These are phyloP conservation scores for Pyrus hybrid DNA, from an alignment of 331 rosid species.

Conservation along the genomic window DNA sequence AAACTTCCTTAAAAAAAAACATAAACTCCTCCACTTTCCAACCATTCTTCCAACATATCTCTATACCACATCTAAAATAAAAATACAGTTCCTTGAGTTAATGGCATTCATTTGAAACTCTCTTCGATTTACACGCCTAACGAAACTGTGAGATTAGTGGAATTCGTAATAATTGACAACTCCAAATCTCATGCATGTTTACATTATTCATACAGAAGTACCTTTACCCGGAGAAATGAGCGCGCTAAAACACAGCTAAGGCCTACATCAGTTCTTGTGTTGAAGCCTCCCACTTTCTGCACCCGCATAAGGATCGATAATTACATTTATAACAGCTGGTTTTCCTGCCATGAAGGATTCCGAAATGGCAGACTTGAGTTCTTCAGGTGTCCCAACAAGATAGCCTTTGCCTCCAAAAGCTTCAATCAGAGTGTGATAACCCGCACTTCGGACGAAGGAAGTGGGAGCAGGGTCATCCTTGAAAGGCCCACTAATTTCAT, in stretches of 20 bases:
- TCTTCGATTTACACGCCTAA: background rate
- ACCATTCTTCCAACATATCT: too few species aligned
- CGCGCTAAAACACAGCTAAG: background rate
- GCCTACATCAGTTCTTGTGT: slow-evolving; percentile 68
- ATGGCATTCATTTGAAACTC: background rate
- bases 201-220: background rate
- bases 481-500: slow-evolving; percentile 71
- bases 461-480: slow-evolving; percentile 94
- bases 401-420: slow-evolving; percentile 98
- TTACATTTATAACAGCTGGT: slow-evolving; percentile 74
- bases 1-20: background rate
- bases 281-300: slow-evolving; percentile 92
- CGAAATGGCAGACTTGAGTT: slow-evolving; percentile 71
- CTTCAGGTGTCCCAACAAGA: slow-evolving; percentile 65
- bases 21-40: background rate
- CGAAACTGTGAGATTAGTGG: background rate
- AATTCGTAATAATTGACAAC: background rate
- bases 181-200: background rate
- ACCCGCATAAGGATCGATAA: slow-evolving; percentile 87
- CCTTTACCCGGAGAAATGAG: background rate
- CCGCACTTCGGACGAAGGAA: slow-evolving; percentile 73
- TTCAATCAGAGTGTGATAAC: slow-evolving; percentile 74
- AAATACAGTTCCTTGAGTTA: background rate
- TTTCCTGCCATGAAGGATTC: slow-evolving; percentile 67
- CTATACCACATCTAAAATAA: too few species aligned